Evolutionary conservation across 805 yeast species (phyloP).

Genomic region (Metschnikowia koreensis): DNA sequence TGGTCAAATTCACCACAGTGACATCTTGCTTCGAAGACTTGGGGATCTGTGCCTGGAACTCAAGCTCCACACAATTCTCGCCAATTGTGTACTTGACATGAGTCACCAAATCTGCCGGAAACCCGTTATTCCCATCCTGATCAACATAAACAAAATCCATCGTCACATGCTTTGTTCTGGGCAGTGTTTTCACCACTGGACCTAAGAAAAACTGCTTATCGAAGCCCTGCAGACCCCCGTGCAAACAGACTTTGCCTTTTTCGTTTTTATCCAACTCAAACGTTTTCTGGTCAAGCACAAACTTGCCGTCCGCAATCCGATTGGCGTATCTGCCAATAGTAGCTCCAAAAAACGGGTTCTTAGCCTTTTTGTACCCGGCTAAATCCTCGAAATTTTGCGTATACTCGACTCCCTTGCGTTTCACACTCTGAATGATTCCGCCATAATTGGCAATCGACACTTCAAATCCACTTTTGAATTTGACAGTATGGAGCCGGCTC

Average conservation of each 20-base stretch:
- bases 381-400: slow-evolving; percentile 40
- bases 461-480: slow-evolving; percentile 27
- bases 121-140: slow-evolving; percentile 50
- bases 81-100: slow-evolving; percentile 45
- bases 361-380: slow-evolving; percentile 22
- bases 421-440: slow-evolving; percentile 47
- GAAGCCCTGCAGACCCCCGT: slow-evolving; percentile 55
- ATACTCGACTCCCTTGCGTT: slow-evolving; percentile 38
- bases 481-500: slow-evolving; percentile 37
- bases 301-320: slow-evolving; percentile 48
- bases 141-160: slow-evolving; percentile 44
- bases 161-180: slow-evolving; percentile 28
- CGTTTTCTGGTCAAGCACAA: slow-evolving; percentile 39
- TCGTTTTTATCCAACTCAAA: slow-evolving; percentile 46
- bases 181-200: slow-evolving; percentile 42
- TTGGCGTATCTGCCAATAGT: slow-evolving; percentile 67
- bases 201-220: slow-evolving; percentile 52
- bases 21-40: slow-evolving; percentile 32
- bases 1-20: slow-evolving; percentile 57
- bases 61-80: slow-evolving; percentile 42
- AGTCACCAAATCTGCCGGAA: slow-evolving; percentile 56
- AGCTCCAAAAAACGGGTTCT: slow-evolving; percentile 58
- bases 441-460: slow-evolving; percentile 51
- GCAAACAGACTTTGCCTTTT: slow-evolving; percentile 37
- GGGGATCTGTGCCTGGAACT: slow-evolving; percentile 41